Base-by-base conservation (phyloP, 2,329 filamentous ascomycete genomes). In the Dactylellina leptospora region DNA sequence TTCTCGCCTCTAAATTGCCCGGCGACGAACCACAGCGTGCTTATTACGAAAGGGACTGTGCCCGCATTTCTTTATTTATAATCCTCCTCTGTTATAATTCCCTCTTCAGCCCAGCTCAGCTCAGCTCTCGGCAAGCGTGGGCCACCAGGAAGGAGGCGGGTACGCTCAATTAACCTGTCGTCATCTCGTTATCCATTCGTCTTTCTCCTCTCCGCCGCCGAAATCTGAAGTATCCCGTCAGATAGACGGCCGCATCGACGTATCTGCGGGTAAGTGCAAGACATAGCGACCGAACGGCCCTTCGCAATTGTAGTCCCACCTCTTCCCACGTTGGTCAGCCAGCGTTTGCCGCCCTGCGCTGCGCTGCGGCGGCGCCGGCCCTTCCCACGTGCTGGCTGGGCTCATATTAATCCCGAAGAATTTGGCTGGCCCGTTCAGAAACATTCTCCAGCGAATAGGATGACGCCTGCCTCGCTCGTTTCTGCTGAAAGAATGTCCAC, bases 311-410 rank as follows among this genome's bases (percentile, higher is more conserved):
- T 18, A 20, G 9, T 27, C 27, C 33, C 22, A 54, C 16, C n/a
- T 59, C 20, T n/a, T 13, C 50, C 30, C 6, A 40, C 10, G 48
- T 38, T 48, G 60, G 30, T n/a, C n/a, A n/a, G n/a, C n/a, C n/a
- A 47, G 38, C 25, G 38, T 30, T 33, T 66, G 61, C 40, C 40
- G 60, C 38, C 36, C 27, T 10, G 51, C 61, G 44, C 36, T 16
- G 2, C n/a, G n/a, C n/a, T n/a, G n/a, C n/a, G n/a, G n/a, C n/a
- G n/a, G n/a, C n/a, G 18, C 5, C 30, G 11, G 36, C 4, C 11
- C 36, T 13, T 33, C 27, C 61, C 61, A 58, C 61, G 51, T 66
- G 61, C 61, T n/a, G n/a, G n/a, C n/a, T 22, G 42, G 56, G 51
- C 40, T 66, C 61, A 50, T 42, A 56, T 50, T 23, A 55, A n/a